Evolutionary conservation across 371 early-diverging fungal species (phyloP).

Genomic region (Rhizomucor pusillus): DNA sequence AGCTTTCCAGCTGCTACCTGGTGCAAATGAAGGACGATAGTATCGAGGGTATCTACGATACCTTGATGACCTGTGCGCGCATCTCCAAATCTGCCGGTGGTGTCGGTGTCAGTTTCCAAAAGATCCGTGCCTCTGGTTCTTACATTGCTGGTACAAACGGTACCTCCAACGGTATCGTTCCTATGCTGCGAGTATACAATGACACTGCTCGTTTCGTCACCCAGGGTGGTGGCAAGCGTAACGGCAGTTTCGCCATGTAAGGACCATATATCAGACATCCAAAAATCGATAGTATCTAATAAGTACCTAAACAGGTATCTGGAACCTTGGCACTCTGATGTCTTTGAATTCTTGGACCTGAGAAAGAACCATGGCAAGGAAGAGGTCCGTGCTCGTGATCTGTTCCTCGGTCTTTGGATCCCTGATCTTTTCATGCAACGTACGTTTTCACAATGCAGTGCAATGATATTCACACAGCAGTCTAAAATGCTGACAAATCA

Average conservation of each 20-base stretch:
- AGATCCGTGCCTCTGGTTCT: slow-evolving; percentile 84
- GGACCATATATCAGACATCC: not conserved
- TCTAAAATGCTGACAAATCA: not conserved
- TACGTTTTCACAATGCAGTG: not conserved
- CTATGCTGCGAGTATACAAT: slow-evolving; percentile 95
- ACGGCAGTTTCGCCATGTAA: slow-evolving; percentile 89
- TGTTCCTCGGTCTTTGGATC: slow-evolving; percentile 95
- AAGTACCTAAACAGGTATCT: slow-evolving; percentile 54
- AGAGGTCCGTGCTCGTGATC: slow-evolving; percentile 90
- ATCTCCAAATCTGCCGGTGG: slow-evolving; percentile 97
- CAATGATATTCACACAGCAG: not conserved
- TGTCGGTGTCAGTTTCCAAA: slow-evolving; percentile 91
- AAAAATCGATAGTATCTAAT: not conserved
- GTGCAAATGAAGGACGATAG: slow-evolving; percentile 89
- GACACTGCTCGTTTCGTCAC: slow-evolving; percentile 94
- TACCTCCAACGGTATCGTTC: slow-evolving; percentile 89
- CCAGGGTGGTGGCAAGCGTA: slow-evolving; percentile 96
- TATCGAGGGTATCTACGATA: slow-evolving; percentile 95
- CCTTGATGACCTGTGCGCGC: slow-evolving; percentile 88
- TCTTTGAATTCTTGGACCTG: slow-evolving; percentile 93
- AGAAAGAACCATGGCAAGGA: slow-evolving; percentile 96
- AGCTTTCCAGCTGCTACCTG: slow-evolving; percentile 92
- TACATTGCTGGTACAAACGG: slow-evolving; percentile 95
- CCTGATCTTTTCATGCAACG: slow-evolving; percentile 97
- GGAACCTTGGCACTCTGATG: slow-evolving; percentile 97